Percentiles rank a stretch among this genome's conserved stretches.
Conservation (phyloP, 2,329 filamentous ascomycete species). For the Xylariaceae sp. region DNA sequence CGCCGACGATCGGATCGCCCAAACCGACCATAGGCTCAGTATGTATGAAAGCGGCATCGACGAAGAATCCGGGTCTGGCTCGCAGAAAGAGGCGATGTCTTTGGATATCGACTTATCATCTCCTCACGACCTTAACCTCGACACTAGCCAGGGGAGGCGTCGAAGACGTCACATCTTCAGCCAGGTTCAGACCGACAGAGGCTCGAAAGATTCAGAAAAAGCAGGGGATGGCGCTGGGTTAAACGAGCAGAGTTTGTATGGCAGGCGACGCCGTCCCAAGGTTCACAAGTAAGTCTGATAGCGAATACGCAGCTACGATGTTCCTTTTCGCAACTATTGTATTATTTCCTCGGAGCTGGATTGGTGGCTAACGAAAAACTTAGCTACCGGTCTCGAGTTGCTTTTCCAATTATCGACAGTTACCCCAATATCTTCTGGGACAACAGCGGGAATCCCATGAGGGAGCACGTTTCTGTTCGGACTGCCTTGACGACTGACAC, state of each 20-base stretch:
- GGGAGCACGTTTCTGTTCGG: conserved; percentile 49
- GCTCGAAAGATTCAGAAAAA: conserved; percentile 29
- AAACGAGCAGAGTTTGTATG: conserved; percentile 12
- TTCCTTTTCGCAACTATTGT: not conserved
- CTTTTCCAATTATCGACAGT: conserved; percentile 80
- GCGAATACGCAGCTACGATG: not conserved
- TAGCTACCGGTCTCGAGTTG: conserved; percentile 57
- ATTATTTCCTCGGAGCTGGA: not conserved
- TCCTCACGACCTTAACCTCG: conserved; percentile 40
- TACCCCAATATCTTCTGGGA: conserved; percentile 75
- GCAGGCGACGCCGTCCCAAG: conserved; percentile 30
- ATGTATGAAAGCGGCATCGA: conserved; percentile 36
- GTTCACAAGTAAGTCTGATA: conserved; percentile 35
- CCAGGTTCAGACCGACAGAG: conserved; percentile 43
- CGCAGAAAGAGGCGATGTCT: conserved; percentile 35
- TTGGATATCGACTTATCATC: conserved; percentile 47
- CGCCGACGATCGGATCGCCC: conserved; percentile 28
- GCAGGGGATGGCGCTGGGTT: conserved; percentile 30
- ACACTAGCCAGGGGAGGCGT: conserved; percentile 25
- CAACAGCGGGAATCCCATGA: conserved; percentile 39
- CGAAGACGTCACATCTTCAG: conserved; percentile 45
- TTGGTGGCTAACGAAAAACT: conserved; percentile 4
- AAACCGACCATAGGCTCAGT: conserved; percentile 34
- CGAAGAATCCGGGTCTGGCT: conserved; percentile 29
- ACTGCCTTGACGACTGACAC: conserved; percentile 75